Percentiles rank a stretch among this genome's conserved stretches.
Conservation (phyloP, 345 rosid species). For the Salix exigua region DNA sequence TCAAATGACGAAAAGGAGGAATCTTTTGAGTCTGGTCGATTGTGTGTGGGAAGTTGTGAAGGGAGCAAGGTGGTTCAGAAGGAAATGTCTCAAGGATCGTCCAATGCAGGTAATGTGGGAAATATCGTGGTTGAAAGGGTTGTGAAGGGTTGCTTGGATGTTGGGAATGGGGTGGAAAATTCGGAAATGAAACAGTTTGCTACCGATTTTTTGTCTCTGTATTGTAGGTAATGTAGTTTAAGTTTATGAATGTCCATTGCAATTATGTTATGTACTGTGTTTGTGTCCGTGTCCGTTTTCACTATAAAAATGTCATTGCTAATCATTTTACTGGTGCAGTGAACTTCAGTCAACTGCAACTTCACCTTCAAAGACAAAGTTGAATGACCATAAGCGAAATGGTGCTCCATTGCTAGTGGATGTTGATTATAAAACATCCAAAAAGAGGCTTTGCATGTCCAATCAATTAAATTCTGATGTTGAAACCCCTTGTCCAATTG, state of each 20-base stretch:
- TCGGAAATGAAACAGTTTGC: conserved; percentile 69
- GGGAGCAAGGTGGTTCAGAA: conserved; percentile 27
- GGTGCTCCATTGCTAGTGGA: conserved; percentile 39
- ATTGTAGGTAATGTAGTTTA: conserved; percentile 62
- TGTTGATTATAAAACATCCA: conserved; percentile 37
- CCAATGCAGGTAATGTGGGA: conserved; percentile 34
- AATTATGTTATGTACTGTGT: conserved; percentile 3
- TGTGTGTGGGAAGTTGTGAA: conserved; percentile 21
- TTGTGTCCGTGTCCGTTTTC: neutral
- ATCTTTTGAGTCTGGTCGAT: conserved; percentile 19
- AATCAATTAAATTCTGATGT: conserved; percentile 25
- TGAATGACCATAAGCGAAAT: conserved; percentile 51
- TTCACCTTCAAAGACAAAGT: conserved; percentile 39
- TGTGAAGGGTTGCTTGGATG: conserved; percentile 19
- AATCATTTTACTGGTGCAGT: conserved; percentile 33
- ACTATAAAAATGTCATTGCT: neutral
- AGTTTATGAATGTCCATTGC: neutral
- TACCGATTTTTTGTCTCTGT: conserved; percentile 75
- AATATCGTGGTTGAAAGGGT: conserved; percentile 27
- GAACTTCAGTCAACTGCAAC: conserved; percentile 50
- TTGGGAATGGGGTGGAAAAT: conserved; percentile 32
- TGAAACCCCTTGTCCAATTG: conserved; percentile 23
- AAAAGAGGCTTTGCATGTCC: conserved; percentile 46
- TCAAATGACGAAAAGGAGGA: conserved; percentile 29
- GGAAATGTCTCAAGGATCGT: conserved; percentile 31